phyloP scores from a whole-genome alignment of 345 rosid genomes.

The Brassica carinata region DNA sequence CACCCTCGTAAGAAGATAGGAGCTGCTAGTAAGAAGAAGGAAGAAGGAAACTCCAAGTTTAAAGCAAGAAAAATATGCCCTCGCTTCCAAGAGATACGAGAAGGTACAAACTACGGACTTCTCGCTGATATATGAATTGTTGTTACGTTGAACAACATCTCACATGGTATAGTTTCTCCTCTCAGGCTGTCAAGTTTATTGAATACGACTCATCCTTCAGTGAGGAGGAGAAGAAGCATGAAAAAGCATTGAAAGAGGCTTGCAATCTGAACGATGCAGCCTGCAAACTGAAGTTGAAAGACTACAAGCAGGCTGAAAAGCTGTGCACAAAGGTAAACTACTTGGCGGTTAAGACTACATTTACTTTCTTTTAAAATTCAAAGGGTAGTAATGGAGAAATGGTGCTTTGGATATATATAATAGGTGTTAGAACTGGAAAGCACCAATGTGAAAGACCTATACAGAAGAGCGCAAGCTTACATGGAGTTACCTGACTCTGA shows the following conservation, averaged over 20 bases:
- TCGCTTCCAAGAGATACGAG: slow-evolving; percentile 88
- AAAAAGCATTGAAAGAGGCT: slow-evolving; percentile 74
- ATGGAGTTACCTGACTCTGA: slow-evolving; percentile 66
- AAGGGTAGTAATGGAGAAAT: background rate
- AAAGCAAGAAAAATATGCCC: slow-evolving; percentile 73
- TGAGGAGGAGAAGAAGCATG: slow-evolving; percentile 83
- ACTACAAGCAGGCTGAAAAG: slow-evolving; percentile 77
- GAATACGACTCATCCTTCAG: slow-evolving; percentile 77
- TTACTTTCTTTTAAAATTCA: background rate
- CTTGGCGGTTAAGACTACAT: background rate
- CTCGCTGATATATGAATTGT: background rate
- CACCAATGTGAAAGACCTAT: slow-evolving; percentile 71
- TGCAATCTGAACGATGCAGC: slow-evolving; percentile 92
- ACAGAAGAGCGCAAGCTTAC: slow-evolving; percentile 82
- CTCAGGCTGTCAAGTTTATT: slow-evolving; percentile 75
- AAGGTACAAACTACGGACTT: slow-evolving; percentile 48
- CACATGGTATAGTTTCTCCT: slow-evolving; percentile 8
- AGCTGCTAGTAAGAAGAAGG: slow-evolving; percentile 89
- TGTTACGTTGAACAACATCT: background rate
- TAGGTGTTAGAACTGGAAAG: slow-evolving; percentile 75
- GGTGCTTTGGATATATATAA: background rate
- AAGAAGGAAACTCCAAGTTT: slow-evolving; percentile 82
- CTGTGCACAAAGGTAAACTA: slow-evolving; percentile 65
- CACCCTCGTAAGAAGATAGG: slow-evolving; percentile 58
- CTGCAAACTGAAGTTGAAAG: slow-evolving; percentile 79